phyloP scores from a whole-genome alignment of 169 alveolate genomes.

The Eimeria sp. region DNA sequence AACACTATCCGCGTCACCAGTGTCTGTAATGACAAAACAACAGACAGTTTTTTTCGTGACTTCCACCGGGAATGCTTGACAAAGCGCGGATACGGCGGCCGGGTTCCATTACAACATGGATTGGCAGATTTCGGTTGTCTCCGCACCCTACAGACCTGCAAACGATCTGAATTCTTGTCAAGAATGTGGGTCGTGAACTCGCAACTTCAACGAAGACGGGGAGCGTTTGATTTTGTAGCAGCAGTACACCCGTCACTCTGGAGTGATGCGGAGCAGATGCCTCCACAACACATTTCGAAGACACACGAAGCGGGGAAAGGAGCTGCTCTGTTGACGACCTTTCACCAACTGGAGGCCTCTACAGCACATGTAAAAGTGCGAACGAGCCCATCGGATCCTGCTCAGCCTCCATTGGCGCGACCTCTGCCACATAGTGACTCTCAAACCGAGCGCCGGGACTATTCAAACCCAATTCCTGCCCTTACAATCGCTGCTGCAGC shows the following conservation, averaged over 20 bases:
- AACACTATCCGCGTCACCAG: background rate
- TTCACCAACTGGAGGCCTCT: background rate
- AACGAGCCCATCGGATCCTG: background rate
- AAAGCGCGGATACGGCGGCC: background rate
- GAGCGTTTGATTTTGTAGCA: background rate
- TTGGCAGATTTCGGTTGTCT: background rate
- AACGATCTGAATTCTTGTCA: background rate
- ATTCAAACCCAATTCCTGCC: background rate
- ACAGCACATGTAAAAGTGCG: background rate
- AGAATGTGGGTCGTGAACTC: background rate
- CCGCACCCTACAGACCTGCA: background rate
- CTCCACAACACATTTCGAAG: background rate
- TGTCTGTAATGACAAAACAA: background rate
- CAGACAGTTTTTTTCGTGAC: background rate
- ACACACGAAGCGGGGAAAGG: background rate
- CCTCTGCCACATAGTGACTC: background rate
- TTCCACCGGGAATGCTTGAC: background rate
- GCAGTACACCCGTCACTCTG: background rate
- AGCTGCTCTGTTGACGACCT: background rate
- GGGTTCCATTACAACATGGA: background rate
- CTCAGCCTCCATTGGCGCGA: background rate
- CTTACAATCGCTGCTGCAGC: slow-evolving; percentile 29
- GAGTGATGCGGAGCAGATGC: background rate
- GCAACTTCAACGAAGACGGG: background rate
- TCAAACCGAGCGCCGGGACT: background rate